These are phyloP conservation scores for Candida michaelii DNA, from an alignment of 805 yeast species.

Conservation along the genomic window DNA sequence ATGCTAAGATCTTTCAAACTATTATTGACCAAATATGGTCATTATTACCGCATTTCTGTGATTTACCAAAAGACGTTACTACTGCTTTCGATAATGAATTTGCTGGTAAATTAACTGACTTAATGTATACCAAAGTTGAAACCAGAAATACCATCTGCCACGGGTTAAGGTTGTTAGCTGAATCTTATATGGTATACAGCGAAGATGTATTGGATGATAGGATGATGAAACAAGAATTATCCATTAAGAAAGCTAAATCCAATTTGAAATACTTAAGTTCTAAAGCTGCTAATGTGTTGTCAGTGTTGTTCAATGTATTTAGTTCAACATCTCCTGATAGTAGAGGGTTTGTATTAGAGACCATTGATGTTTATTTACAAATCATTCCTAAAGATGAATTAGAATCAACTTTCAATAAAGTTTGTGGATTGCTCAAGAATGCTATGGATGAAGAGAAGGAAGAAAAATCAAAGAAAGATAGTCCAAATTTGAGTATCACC, in stretches of 20 bases:
- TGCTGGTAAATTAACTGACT: conserved; percentile 72
- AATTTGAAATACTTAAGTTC: conserved; percentile 63
- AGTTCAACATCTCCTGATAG: conserved; percentile 84
- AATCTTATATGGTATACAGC: conserved; percentile 65
- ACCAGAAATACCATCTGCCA: conserved; percentile 83
- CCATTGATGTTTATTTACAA: conserved; percentile 77
- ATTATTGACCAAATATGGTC: conserved; percentile 92
- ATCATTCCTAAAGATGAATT: conserved; percentile 69
- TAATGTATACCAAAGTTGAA: conserved; percentile 71
- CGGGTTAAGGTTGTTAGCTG: conserved; percentile 73
- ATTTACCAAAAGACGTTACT: conserved; percentile 73
- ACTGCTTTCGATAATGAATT: conserved; percentile 68
- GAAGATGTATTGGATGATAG: conserved; percentile 55
- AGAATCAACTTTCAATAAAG: conserved; percentile 76
- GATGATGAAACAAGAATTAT: conserved; percentile 60
- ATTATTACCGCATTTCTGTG: conserved; percentile 83
- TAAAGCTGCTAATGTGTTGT: conserved; percentile 71
- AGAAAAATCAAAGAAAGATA: conserved; percentile 16
- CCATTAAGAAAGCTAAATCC: conserved; percentile 52
- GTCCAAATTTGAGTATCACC: conserved; percentile 66
- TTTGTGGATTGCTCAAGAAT: conserved; percentile 72
- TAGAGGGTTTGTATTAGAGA: conserved; percentile 80
- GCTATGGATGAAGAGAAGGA: conserved; percentile 63
- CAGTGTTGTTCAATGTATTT: conserved; percentile 89
- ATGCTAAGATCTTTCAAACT: conserved; percentile 77